Base-by-base conservation (phyloP, 2,329 filamentous ascomycete genomes). In the Alternaria sp. region DNA sequence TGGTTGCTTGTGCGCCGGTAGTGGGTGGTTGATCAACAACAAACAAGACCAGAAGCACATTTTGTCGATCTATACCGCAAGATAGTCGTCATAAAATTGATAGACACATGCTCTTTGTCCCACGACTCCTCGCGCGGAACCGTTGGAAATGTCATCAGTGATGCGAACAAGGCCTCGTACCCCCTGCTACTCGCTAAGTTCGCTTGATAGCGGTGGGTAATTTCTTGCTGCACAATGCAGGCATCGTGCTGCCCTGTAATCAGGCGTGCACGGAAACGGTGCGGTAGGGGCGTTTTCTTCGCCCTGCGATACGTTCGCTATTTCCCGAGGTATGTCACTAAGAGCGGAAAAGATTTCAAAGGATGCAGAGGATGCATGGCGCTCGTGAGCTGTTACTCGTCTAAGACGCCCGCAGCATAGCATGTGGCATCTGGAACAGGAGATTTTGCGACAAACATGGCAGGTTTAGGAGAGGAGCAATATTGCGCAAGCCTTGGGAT, bases 301-400 rank as follows among this genome's bases (percentile, higher is more conserved):
- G 38, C 7, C n/a, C 9, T 58, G 20, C 34, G 34, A 49, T 57
- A 52, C n/a, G 58, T 43, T 48, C 43, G 54, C 42, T 38, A 48
- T 57, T 22, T 9, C 14, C 54, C 22, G 52, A 56, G 42, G 46
- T 24, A 54, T 60, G 41, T 34, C 30, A 38, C 24, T 47, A 61
- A 30, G 26, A 44, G 22, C 51, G 53, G 52, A 49, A 51, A 57
- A 48, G 53, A 57, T 36, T 51, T 26, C 9, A 16, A 42, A 43
- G 49, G 38, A 52, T 46, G 34, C 41, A 43, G 38, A 42, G 42
- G 22, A 53, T 44, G 54, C 58, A 60, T 52, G 47, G 57, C 57
- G 57, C 57, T 57, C 52, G 47, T 46, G 26, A 51, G 28, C n/a
- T 36, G 30, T 48, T 59, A 26, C 20, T 36, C 24, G 52, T 48